Evolutionary conservation across 2,329 filamentous ascomycete genomes (phyloP), one percentile per base, ranked within the genome.

Genomic region (Fusarium graminum): DNA sequence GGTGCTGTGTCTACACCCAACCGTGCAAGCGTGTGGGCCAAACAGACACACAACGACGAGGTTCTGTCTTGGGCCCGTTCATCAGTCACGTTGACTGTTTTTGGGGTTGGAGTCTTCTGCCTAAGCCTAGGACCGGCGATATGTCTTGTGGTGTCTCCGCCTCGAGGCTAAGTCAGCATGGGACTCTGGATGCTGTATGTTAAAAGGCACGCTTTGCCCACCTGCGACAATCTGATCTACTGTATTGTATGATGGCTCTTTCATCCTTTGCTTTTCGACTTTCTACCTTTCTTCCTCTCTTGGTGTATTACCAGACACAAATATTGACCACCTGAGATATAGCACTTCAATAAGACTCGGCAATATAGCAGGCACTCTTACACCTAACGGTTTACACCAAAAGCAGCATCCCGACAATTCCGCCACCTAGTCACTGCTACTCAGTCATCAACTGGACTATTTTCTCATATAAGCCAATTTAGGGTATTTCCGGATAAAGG

Each of bases 61-160:
- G 51, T 50, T 60, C 56, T 43, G 47, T 68, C 17, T 62, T 46
- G 49, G 40, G 29, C 17, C 45, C 38, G 39, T 49, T 32, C 58
- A 52, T 56, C 46, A 69, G 63, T 70, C 65, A 68, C 65, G 65
- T 53, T 72, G 50, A 41, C 42, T n/a, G 17, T 63, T 46, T 46
- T 46, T 45, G 25, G 26, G 46, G 34, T 53, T 45, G 53, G 7
- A 56, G 47, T 52, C 19, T 40, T 61, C 65, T 68, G 65, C 64
- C 54, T 65, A 49, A 49, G 45, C 19, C 64, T 41, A 61, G 47
- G 58, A 55, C 57, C 26, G 25, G 40, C n/a, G 13, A 54, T 40
- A 34, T 57, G 61, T 65, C 45, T 50, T 38, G 26, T 39, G 42
- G 54, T 57, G 46, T 36, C 38, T 47, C 29, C 26, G 55, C 42